Evolutionary conservation across 2,329 filamentous ascomycete species (phyloP).

Genomic region (Exserohilum turcica): DNA sequence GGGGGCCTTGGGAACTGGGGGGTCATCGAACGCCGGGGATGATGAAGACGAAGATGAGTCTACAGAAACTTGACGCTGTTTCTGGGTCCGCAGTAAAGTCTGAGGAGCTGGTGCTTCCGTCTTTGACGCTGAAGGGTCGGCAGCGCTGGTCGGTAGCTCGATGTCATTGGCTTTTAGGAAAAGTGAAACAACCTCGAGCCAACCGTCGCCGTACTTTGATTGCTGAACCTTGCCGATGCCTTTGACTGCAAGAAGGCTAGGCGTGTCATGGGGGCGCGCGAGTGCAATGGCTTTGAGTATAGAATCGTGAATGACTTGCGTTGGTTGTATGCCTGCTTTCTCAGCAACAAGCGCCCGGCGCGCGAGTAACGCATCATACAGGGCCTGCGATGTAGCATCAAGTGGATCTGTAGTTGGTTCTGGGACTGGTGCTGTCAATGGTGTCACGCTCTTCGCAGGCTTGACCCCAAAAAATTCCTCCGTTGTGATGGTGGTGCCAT

Average conservation of each 20-base stretch:
- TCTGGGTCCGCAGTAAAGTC: constrained; percentile 2
- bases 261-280: constrained; percentile 24
- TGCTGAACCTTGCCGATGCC: constrained; percentile 29
- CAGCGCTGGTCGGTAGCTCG: background rate
- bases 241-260: constrained; percentile 28
- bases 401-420: constrained; percentile 11
- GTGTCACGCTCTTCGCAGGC: constrained; percentile 10
- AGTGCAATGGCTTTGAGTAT: constrained; percentile 33
- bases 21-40: constrained; percentile 30
- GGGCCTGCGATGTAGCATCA: constrained; percentile 18
- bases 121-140: background rate
- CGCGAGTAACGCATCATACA: constrained; percentile 25
- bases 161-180: constrained; percentile 18
- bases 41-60: constrained; percentile 22
- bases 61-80: background rate
- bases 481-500: constrained; percentile 26
- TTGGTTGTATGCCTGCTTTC: constrained; percentile 11
- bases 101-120: background rate
- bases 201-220: constrained; percentile 34
- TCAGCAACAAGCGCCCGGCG: constrained; percentile 29
- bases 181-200: constrained; percentile 31
- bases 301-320: constrained; percentile 26
- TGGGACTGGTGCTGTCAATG: background rate
- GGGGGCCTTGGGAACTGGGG: constrained; percentile 12
- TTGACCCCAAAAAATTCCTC: constrained; percentile 29